phyloP scores from a whole-genome alignment of 2,329 filamentous ascomycete genomes.

The Epichloe sp. region DNA sequence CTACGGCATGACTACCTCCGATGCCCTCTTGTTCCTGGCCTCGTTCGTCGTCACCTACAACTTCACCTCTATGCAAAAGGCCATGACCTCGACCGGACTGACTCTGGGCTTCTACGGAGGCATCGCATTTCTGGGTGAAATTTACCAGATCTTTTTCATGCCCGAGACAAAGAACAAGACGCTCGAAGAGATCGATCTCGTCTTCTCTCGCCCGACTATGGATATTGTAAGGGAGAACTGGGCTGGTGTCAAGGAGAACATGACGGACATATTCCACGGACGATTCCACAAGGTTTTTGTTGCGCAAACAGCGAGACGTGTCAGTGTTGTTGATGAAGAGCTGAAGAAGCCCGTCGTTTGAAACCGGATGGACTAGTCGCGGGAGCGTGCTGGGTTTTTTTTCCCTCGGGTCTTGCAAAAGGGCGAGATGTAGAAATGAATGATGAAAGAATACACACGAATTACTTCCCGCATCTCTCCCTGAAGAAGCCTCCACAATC shows the following conservation, averaged over 20 bases:
- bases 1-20: conserved; percentile 62
- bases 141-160: conserved; percentile 66
- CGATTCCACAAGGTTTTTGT: conserved; percentile 13
- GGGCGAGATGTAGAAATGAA: too few relatives aligned
- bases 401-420: too few relatives aligned
- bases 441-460: too few relatives aligned
- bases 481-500: too few relatives aligned
- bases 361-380: not conserved
- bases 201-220: conserved; percentile 50
- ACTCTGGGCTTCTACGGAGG: conserved; percentile 62
- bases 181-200: conserved; percentile 57
- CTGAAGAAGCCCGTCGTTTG: conserved; percentile 3
- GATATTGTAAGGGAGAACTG: conserved; percentile 49
- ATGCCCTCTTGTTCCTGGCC: conserved; percentile 54
- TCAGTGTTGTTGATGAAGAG: conserved; percentile 6
- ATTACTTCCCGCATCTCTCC: too few relatives aligned
- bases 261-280: conserved; percentile 11
- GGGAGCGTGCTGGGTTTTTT: too few relatives aligned
- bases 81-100: conserved; percentile 54
- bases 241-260: conserved; percentile 20
- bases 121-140: conserved; percentile 55
- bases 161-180: conserved; percentile 57
- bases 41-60: conserved; percentile 67
- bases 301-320: conserved; percentile 10
- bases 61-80: conserved; percentile 55